Percentiles rank a stretch among this genome's conserved stretches.
Conservation (phyloP, 2,329 filamentous ascomycete species). For the Cercospora citrullina region DNA sequence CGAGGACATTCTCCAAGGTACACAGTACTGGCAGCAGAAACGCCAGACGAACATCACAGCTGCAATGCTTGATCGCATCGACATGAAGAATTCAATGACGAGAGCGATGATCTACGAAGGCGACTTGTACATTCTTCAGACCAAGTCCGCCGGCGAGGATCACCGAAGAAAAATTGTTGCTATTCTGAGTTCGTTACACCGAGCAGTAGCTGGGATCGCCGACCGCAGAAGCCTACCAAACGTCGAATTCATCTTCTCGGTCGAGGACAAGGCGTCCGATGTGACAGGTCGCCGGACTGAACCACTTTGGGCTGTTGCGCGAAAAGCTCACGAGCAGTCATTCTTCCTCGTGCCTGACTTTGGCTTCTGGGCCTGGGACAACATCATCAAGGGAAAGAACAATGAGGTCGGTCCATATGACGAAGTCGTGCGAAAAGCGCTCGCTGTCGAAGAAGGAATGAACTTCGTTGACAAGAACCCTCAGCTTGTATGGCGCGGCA, state of each 20-base stretch:
- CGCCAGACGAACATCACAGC: constrained; percentile 20
- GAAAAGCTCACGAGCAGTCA: constrained; percentile 38
- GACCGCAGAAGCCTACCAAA: constrained; percentile 43
- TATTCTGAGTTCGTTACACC: constrained; percentile 49
- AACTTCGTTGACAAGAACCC: constrained; percentile 29
- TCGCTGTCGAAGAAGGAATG: constrained; percentile 22
- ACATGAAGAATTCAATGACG: constrained; percentile 30
- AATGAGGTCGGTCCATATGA: constrained; percentile 33
- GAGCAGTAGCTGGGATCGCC: constrained; percentile 47
- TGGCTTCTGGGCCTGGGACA: constrained; percentile 53
- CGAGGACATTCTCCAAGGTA: constrained; percentile 35
- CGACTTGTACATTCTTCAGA: constrained; percentile 39
- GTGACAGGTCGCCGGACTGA: constrained; percentile 35
- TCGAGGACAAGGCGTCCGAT: constrained; percentile 44
- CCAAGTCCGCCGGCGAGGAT: constrained; percentile 29
- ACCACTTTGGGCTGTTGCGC: constrained; percentile 41
- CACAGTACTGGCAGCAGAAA: constrained; percentile 28
- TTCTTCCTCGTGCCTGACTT: constrained; percentile 57
- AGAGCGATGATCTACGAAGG: constrained; percentile 40
- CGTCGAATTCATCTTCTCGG: constrained; percentile 53
- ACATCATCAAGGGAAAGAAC: constrained; percentile 48
- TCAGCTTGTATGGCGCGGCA: constrained; percentile 37
- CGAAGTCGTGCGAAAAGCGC: constrained; percentile 41
- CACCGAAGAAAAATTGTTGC: constrained; percentile 31
- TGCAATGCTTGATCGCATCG: constrained; percentile 19